Percentiles rank a stretch among this genome's conserved stretches.
Evolutionary conservation across 441 rosid genomes (phyloP).

Genomic region (Bruguiera hainesii): DNA sequence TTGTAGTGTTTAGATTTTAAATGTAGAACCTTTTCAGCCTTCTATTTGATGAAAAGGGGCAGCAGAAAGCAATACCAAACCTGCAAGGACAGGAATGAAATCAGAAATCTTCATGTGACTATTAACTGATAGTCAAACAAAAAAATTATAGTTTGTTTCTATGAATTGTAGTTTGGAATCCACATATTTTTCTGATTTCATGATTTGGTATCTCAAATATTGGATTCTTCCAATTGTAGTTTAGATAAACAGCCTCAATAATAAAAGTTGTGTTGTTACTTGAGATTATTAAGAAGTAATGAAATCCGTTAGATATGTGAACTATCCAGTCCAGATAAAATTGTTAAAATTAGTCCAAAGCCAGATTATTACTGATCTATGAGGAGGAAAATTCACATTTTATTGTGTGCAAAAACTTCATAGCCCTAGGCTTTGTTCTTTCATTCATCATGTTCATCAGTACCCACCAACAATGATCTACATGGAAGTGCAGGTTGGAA

Average conservation of each 20-base stretch:
- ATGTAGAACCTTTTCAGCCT: no score
- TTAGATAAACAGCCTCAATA: not conserved
- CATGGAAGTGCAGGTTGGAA: slow-evolving; percentile 57
- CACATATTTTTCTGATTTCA: not conserved
- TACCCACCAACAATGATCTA: not conserved
- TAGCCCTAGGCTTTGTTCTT: not conserved
- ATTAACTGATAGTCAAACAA: not conserved
- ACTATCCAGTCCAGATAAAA: not conserved
- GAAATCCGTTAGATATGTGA: not conserved
- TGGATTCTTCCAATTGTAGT: not conserved
- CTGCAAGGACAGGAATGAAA: no score
- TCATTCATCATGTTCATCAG: not conserved
- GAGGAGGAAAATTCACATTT: no score
- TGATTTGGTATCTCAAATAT: not conserved
- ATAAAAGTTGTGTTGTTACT: not conserved
- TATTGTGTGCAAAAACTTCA: not conserved
- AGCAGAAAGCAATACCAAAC: no score
- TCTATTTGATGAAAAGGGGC: no score
- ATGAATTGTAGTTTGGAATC: not conserved
- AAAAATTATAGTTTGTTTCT: not conserved
- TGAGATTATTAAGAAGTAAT: not conserved
- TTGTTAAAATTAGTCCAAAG: not conserved
- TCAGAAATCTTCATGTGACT: no score
- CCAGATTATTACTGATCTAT: not conserved
- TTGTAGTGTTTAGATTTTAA: no score